Evolutionary conservation across 23 red algal genomes (phyloP).

Genomic region (Agarophyton chilense): DNA sequence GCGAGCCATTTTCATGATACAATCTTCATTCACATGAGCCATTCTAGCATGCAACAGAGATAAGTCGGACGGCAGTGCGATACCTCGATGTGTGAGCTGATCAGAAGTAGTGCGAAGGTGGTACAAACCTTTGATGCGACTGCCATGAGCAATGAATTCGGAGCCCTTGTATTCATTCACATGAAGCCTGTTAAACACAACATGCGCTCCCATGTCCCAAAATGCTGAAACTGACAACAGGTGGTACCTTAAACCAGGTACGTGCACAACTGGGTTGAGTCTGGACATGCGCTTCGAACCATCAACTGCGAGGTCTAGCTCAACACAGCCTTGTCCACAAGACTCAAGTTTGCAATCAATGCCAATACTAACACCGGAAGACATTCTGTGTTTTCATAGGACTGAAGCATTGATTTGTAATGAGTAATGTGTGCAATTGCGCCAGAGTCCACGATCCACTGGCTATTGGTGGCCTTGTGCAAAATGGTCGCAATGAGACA

Average conservation of each 20-base stretch:
- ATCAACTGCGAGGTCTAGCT: neutral
- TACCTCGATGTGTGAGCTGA: neutral
- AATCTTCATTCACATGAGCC: slow-evolving; percentile 37
- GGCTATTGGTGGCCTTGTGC: neutral
- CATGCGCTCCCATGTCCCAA: neutral
- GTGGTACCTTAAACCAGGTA: neutral
- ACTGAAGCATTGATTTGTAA: neutral
- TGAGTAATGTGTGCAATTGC: slow-evolving; percentile 6
- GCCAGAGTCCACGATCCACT: neutral
- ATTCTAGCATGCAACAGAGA: slow-evolving; percentile 32
- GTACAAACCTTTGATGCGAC: neutral
- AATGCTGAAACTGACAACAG: too few relatives aligned
- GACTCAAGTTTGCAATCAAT: slow-evolving; percentile 31
- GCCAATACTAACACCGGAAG: neutral
- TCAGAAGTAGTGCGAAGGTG: neutral
- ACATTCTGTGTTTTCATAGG: neutral
- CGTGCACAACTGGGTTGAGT: neutral
- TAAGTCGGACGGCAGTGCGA: neutral
- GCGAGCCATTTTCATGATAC: slow-evolving; percentile 4
- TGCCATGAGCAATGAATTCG: neutral
- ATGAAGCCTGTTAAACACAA: slow-evolving; percentile 5
- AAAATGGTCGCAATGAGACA: slow-evolving; percentile 1
- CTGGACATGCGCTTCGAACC: neutral
- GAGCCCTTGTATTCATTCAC: neutral
- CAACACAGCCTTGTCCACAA: neutral